phyloP scores from a whole-genome alignment of 176 grass and related monocot genomes.

The Sorghum bicolor region Sorghum_bicolor_NCBIv3 NC_012873.2:67005501-67006000 shows the following conservation, averaged over 20 bases:
- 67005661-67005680: neutral
- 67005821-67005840: slow-evolving; percentile 62
- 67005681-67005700: neutral
- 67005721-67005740: neutral
- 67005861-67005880: slow-evolving; percentile 48
- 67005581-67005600: no score
- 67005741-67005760: neutral
- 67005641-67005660: neutral
- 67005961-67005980: neutral
- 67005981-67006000: neutral
- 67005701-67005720: neutral
- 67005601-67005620: neutral
- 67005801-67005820: slow-evolving; percentile 51
- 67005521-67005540: no score
- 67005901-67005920: slow-evolving; percentile 55
- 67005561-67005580: no score
- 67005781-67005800: slow-evolving; percentile 19
- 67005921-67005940: slow-evolving; percentile 70
- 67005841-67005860: slow-evolving; percentile 38
- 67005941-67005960: neutral
- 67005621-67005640: neutral
- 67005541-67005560: no score
- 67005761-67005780: neutral
- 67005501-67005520: no score
- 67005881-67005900: slow-evolving; percentile 54